Conservation (phyloP, 768 basidiomycete genomes). For the Neoboletus magnificus region DNA sequence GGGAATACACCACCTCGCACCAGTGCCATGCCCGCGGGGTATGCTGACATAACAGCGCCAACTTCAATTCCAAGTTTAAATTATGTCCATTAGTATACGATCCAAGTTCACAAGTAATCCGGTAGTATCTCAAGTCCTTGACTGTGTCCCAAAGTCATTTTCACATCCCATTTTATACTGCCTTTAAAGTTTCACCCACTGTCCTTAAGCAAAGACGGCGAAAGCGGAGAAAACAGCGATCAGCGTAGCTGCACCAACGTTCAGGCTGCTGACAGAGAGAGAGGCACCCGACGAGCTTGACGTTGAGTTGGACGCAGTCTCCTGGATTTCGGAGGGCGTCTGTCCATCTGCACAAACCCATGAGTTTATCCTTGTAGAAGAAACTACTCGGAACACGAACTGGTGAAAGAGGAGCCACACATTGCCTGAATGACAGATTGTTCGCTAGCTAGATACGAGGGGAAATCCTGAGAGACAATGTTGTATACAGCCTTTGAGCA, state of each 20-base stretch:
- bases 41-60: constrained; percentile 23
- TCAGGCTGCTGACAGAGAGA: constrained; percentile 21
- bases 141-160: not conserved
- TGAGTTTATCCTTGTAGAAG: not conserved
- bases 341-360: constrained; percentile 26
- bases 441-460: constrained; percentile 30
- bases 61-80: not conserved
- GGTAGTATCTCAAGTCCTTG: not conserved
- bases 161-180: too few relatives aligned
- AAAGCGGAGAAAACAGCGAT: constrained; percentile 35
- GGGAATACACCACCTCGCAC: too few relatives aligned
- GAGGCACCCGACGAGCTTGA: constrained; percentile 18
- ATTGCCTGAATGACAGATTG: constrained; percentile 28
- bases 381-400: constrained; percentile 33
- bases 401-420: constrained; percentile 53
- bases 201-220: constrained; percentile 32
- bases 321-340: constrained; percentile 26
- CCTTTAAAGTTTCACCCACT: not conserved
- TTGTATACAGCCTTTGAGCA: constrained; percentile 54
- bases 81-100: constrained; percentile 1
- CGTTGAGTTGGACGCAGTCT: constrained; percentile 22
- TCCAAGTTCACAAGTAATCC: not conserved
- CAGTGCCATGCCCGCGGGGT: not conserved
- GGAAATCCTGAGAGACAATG: constrained; percentile 35
- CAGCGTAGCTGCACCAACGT: constrained; percentile 27